Evolutionary conservation across 257 asterid species (phyloP), one percentile per base, ranked within the genome.

Genomic region (Penstemon davidsonii): DNA sequence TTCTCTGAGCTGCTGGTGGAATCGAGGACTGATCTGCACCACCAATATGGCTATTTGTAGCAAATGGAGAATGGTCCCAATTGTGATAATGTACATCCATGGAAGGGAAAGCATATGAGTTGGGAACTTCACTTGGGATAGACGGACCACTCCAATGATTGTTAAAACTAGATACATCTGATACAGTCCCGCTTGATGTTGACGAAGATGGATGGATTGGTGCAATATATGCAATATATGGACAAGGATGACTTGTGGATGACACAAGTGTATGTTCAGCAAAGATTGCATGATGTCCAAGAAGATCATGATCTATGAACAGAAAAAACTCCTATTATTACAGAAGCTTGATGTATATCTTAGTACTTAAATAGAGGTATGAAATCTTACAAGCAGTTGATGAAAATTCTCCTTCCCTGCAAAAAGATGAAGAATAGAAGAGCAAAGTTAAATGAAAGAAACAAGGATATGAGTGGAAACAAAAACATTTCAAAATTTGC

Each of bases 371-470:
- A 60, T 45, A 50, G 63, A 76, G 64, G 62, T 33, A 44, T 3
- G 46, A 64, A 76, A 72, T 58, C 95, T 85, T 82, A 87, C 95
- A 81, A 64, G 88, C 79, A 67, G 76, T 71, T 11, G 95, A 76
- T 39, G 89, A 64, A 67, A 83, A 78, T 50, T 87, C 92, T 72
- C 89, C 89, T 78, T 87, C 95, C 12, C 92, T 87, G 86, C 79
- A 74, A 70, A 73, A 54, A 68, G 25, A 25, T 54, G 67, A 60
- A 67, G 67, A 71, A 56, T 12, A 55, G 65, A n/a, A 70, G 43
- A 37, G 36, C 52, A 58, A 51, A 49, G 73, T 77, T 25, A 78
- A 60, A 55, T 36, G 58, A 78, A 75, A 62, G 42, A 43, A 18
- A 49, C 19, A 39, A 59, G 8, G 54, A 36, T 56, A 42, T 44